A percentile compares a stretch with the other conserved stretches of the same genome.
Conservation (phyloP, 805 yeast species). For the Lachancea sp. region DNA sequence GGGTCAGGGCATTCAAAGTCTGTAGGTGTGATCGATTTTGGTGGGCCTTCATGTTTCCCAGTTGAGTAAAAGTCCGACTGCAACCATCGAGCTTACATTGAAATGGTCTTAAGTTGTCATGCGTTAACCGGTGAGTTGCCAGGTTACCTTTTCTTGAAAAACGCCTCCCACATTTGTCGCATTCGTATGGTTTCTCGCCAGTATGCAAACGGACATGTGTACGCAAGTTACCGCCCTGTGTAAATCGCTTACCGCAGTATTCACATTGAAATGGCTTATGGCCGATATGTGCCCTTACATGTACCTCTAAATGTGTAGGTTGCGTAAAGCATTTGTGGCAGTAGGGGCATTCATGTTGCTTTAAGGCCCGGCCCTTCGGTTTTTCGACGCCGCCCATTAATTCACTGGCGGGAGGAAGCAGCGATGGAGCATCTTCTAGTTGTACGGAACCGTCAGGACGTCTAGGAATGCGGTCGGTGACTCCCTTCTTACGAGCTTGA, state of each 20-base stretch:
- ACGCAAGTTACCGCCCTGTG: slow-evolving; percentile 85
- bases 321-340: slow-evolving; percentile 81
- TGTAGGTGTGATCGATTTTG: slow-evolving; percentile 82
- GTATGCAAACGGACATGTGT: slow-evolving; percentile 85
- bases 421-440: slow-evolving; percentile 42
- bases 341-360: slow-evolving; percentile 64
- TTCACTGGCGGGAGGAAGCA: slow-evolving; percentile 53
- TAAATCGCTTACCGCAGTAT: slow-evolving; percentile 72
- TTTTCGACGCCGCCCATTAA: slow-evolving; percentile 78
- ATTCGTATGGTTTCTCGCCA: slow-evolving; percentile 84
- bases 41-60: slow-evolving; percentile 90
- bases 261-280: slow-evolving; percentile 76
- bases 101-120: slow-evolving; percentile 70
- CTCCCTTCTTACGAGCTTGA: slow-evolving; percentile 78
- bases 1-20: slow-evolving; percentile 62
- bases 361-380: slow-evolving; percentile 39
- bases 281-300: slow-evolving; percentile 81
- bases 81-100: slow-evolving; percentile 77
- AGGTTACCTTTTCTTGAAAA: slow-evolving; percentile 89
- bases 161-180: slow-evolving; percentile 66
- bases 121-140: slow-evolving; percentile 82
- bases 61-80: slow-evolving; percentile 78
- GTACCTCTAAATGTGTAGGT: slow-evolving; percentile 87
- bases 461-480: slow-evolving; percentile 55
- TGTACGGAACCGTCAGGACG: slow-evolving; percentile 65